phyloP scores from a whole-genome alignment of 176 grass and related monocot genomes.

The Urochloa ruziziensis region DNA sequence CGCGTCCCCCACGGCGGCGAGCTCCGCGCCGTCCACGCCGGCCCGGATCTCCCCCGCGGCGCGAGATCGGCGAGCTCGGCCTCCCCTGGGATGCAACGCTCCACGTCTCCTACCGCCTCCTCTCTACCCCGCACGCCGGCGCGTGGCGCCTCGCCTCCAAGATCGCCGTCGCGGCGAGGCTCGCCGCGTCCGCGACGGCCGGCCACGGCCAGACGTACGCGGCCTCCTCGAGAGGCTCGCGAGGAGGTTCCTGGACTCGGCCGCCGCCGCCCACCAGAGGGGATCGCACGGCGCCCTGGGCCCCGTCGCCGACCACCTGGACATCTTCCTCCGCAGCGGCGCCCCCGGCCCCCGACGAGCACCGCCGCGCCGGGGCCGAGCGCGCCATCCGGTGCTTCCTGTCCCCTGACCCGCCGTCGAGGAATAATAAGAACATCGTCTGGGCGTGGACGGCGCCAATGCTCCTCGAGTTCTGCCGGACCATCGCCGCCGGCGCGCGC shows the following conservation, averaged over 20 bases:
- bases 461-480: conserved; percentile 43
- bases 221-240: conserved; percentile 29
- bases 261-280: background rate
- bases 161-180: conserved; percentile 3
- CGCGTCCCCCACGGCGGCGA: background rate
- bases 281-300: background rate
- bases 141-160: conserved; percentile 38
- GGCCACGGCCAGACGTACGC: background rate
- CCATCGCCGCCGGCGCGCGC: conserved; percentile 10
- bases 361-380: background rate
- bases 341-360: background rate
- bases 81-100: conserved; percentile 38
- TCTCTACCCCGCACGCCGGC: conserved; percentile 28
- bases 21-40: conserved; percentile 36
- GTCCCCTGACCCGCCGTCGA: background rate
- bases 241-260: conserved; percentile 1
- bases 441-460: conserved; percentile 18
- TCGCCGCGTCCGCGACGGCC: no score
- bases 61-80: conserved; percentile 24
- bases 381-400: conserved; percentile 39
- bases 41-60: conserved; percentile 41
- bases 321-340: conserved; percentile 39
- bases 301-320: conserved; percentile 10
- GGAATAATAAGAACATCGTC: background rate
- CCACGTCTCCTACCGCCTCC: conserved; percentile 41